These are phyloP conservation scores for Seiridium cupressi DNA, from an alignment of 2,329 filamentous ascomycete genomes.

Conservation along the genomic window DNA sequence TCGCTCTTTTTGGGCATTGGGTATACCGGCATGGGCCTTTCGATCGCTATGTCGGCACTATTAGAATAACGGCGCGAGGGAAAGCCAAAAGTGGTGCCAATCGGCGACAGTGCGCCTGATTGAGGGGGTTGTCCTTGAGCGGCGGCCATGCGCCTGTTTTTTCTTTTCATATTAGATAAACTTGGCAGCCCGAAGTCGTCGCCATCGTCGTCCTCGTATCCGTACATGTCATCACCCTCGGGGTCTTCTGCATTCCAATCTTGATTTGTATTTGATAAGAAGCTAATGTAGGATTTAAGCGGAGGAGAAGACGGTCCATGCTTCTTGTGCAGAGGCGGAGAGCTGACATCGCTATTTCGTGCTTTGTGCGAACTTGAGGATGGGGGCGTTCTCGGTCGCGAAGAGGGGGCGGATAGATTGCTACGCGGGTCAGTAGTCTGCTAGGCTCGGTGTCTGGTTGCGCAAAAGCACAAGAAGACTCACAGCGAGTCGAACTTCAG, in stretches of 20 bases:
- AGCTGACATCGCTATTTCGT: conserved; percentile 53
- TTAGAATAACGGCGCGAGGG: conserved; percentile 66
- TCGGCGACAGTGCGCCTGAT: conserved; percentile 31
- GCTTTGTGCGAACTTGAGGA: conserved; percentile 54
- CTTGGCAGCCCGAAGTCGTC: conserved; percentile 96
- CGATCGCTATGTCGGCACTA: conserved; percentile 92
- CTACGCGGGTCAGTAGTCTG: conserved; percentile 32
- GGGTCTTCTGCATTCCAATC: conserved; percentile 70
- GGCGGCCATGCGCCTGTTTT: conserved; percentile 53
- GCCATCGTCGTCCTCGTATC: conserved; percentile 83
- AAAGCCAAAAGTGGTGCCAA: conserved; percentile 35
- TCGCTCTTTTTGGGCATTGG: conserved; percentile 86
- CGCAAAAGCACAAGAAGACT: conserved; percentile 21
- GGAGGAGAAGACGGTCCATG: conserved; percentile 57
- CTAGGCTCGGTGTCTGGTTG: background rate
- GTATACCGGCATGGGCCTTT: conserved; percentile 78
- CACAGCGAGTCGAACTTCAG: conserved; percentile 83
- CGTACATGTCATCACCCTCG: conserved; percentile 71
- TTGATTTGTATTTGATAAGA: conserved; percentile 77
- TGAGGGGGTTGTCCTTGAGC: conserved; percentile 35
- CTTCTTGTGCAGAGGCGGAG: conserved; percentile 41
- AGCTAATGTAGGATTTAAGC: conserved; percentile 74
- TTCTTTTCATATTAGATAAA: conserved; percentile 85
- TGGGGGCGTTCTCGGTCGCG: conserved; percentile 74
- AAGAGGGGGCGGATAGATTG: conserved; percentile 57